Evolutionary conservation across 495 filamentous ascomycete species (phyloP), one percentile per base, ranked within the genome.

Genomic region (Penicillium psychrofluorescens): DNA sequence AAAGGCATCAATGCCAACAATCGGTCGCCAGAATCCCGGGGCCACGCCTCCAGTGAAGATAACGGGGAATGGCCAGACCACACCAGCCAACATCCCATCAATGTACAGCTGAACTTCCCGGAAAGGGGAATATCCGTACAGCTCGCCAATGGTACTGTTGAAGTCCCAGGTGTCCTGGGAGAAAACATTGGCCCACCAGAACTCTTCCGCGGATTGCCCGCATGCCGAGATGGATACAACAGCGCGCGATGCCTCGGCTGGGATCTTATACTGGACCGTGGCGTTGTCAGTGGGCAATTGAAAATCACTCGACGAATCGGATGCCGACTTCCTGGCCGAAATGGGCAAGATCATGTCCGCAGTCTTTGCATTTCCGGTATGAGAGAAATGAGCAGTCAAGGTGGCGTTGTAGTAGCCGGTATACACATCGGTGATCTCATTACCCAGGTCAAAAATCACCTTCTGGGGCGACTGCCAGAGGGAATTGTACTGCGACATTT

Each of bases 171-270:
- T 70, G 44, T 86, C 77, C 4, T 74, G 72, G 7, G 74, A 72
- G n/a, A 85, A 72, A 4, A 88, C 84, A 61, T 94, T 94, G 14
- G 75, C 79, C 74, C 85, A 95, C 88, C 90, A 95, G 55, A 95
- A 95, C 50, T 95, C 89, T 55, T 95, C 89, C 1, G 66, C 62
- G 0, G 77, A 75, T 52, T 95, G 90, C 0, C 88, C 90, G 54
- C 82, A 86, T 10, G 87, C 85, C 0, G 80, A 80, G 4, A 95
- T 71, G 5, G 83, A 81, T 30, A 94, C 79, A 8, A 91, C 76
- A 6, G 89, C 89, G 38, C 81, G 79, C 41, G 77, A 77, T 2
- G 70, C 68, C 49, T 84, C 82, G 16, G 63, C 64, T 0, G 87
- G 86, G 37, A 90, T 62, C 4, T 63, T 71, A 49, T 80, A 76